These are phyloP conservation scores for Adansonia digitata DNA, from an alignment of 345 rosid genomes.

Conservation along the genomic window DNA sequence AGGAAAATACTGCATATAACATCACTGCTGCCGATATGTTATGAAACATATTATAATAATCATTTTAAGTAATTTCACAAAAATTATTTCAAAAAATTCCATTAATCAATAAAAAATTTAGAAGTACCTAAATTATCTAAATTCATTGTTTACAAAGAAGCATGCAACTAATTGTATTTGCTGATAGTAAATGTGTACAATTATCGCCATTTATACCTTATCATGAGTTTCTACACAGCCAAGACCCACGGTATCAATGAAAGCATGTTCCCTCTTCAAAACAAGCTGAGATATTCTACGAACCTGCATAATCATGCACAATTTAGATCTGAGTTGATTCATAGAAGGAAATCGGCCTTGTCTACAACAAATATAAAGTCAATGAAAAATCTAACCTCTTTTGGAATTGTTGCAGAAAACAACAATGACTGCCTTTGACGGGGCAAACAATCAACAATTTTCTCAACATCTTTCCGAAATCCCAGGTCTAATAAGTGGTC, in stretches of 20 bases:
- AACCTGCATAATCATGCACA: conserved; percentile 44
- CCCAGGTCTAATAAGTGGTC: conserved; percentile 93
- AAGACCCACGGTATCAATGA: conserved; percentile 68
- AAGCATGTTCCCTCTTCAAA: conserved; percentile 72
- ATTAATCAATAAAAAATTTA: background rate
- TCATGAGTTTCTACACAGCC: conserved; percentile 78
- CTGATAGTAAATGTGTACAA: background rate
- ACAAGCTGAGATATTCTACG: conserved; percentile 92
- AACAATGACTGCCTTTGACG: conserved; percentile 80
- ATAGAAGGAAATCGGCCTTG: background rate
- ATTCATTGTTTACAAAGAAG: background rate
- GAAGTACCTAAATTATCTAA: background rate
- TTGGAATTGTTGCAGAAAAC: conserved; percentile 88
- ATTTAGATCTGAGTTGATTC: background rate
- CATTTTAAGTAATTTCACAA: background rate
- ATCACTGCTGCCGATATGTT: conserved; percentile 2
- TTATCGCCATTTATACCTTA: conserved; percentile 40
- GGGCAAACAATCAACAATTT: conserved; percentile 81
- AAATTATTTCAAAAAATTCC: background rate
- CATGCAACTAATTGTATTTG: background rate
- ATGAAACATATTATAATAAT: conserved; percentile 11
- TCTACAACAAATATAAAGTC: conserved; percentile 8
- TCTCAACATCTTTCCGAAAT: conserved; percentile 89
- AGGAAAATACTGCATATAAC: conserved; percentile 2
- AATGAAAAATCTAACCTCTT: conserved; percentile 52